phyloP scores from a whole-genome alignment of 148 eudicot genomes.

The Simmondsia chinensis region DNA sequence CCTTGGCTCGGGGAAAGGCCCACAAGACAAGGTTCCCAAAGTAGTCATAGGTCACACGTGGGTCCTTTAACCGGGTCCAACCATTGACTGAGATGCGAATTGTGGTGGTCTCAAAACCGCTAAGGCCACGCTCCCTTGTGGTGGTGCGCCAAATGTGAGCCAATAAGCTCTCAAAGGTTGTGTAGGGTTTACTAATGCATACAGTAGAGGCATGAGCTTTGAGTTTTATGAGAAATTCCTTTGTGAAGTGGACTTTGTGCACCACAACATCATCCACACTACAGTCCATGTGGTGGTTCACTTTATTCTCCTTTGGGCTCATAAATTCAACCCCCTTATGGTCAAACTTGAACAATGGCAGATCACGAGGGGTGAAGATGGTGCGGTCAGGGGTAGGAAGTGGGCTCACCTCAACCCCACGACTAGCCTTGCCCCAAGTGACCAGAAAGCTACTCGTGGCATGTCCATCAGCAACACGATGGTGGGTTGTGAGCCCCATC shows the following conservation, averaged over 20 bases:
- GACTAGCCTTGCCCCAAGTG: constrained; percentile 35
- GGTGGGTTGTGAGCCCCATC: constrained; percentile 36
- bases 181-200: constrained; percentile 9
- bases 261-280: constrained; percentile 20
- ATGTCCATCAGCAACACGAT: constrained; percentile 34
- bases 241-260: no score
- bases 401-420: constrained; percentile 20
- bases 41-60: constrained; percentile 24
- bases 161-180: no score
- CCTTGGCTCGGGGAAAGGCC: no score
- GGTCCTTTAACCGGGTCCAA: constrained; percentile 20
- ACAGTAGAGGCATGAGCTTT: constrained; percentile 26
- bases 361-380: no score
- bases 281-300: constrained; percentile 24
- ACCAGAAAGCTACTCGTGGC: constrained; percentile 34
- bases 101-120: constrained; percentile 16
- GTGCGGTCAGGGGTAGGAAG: constrained; percentile 22
- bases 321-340: constrained; percentile 29
- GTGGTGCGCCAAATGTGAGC: constrained; percentile 40
- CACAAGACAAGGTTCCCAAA: constrained; percentile 34
- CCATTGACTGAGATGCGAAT: constrained; percentile 30
- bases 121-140: constrained; percentile 28
- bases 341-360: constrained; percentile 18
- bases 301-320: constrained; percentile 13
- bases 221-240: constrained; percentile 26